Conservation (phyloP, 2,329 filamentous ascomycete species). For the Colletotrichum simmondsii region DNA sequence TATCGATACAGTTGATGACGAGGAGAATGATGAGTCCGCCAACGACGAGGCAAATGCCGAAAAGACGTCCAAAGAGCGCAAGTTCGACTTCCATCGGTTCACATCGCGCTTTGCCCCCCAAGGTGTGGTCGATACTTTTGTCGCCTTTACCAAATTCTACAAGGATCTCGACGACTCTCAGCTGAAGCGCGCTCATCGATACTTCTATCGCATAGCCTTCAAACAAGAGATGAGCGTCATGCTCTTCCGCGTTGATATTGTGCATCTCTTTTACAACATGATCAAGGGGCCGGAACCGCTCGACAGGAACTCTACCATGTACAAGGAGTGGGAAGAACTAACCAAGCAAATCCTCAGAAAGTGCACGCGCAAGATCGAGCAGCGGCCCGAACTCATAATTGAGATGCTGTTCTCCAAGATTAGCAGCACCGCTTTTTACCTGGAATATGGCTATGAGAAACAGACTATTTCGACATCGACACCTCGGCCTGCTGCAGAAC, state of each 20-base stretch:
- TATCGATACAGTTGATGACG: constrained; percentile 59
- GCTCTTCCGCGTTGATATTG: constrained; percentile 90
- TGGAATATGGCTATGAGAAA: constrained; percentile 91
- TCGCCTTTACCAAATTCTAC: constrained; percentile 83
- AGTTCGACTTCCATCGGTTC: constrained; percentile 93
- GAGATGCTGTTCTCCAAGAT: constrained; percentile 97
- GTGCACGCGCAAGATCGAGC: constrained; percentile 84
- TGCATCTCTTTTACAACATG: constrained; percentile 89
- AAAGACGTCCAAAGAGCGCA: constrained; percentile 80
- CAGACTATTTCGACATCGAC: constrained; percentile 72
- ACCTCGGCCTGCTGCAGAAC: constrained; percentile 78
- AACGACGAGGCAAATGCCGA: constrained; percentile 79
- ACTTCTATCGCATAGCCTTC: constrained; percentile 93
- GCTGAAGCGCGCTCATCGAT: constrained; percentile 91
- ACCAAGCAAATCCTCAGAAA: constrained; percentile 85
- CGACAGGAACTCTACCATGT: constrained; percentile 73
- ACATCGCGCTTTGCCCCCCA: constrained; percentile 84
- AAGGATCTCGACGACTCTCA: constrained; percentile 82
- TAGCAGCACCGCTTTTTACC: constrained; percentile 81
- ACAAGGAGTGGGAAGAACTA: constrained; percentile 91
- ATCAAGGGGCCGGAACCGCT: constrained; percentile 88
- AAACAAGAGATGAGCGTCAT: constrained; percentile 93
- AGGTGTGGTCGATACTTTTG: constrained; percentile 88
- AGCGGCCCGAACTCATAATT: constrained; percentile 85
- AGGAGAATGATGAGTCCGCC: constrained; percentile 75